These are phyloP conservation scores for Sugiyamaella floridensis DNA, from an alignment of 805 yeast genomes.

Conservation along the genomic window DNA sequence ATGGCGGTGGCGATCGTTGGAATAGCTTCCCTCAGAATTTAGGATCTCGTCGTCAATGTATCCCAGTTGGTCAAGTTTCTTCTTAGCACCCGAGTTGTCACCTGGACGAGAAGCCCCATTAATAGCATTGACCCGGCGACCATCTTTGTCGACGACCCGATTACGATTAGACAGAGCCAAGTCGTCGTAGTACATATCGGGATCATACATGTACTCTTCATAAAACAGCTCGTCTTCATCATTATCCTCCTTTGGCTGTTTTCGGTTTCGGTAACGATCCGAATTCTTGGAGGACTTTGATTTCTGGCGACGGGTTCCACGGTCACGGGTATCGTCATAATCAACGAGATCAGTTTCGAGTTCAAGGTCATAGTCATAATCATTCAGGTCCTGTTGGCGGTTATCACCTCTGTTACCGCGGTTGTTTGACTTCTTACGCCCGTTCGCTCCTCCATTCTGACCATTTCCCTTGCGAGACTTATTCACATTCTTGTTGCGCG, in stretches of 20 bases:
- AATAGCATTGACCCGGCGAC: not conserved
- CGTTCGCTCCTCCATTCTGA: not conserved
- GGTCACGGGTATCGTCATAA: not conserved
- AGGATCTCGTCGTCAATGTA: not conserved
- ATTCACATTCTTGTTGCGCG: not conserved
- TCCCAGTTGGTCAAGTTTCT: not conserved
- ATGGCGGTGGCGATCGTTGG: not conserved
- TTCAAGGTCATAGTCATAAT: not conserved
- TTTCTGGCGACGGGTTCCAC: not conserved
- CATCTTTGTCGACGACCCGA: not conserved
- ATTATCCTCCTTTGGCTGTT: not conserved
- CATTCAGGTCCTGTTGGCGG: not conserved
- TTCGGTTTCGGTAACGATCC: not conserved
- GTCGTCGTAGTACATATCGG: not conserved
- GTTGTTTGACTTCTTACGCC: not conserved
- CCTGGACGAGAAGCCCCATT: not conserved
- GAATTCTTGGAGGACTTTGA: not conserved
- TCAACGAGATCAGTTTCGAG: not conserved
- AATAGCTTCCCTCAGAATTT: not conserved
- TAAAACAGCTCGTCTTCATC: not conserved
- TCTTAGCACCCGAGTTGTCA: not conserved
- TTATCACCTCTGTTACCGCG: not conserved
- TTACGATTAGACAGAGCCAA: not conserved
- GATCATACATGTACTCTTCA: not conserved
- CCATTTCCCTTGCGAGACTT: not conserved